Conservation (phyloP, 140 eudicot species). For the Bidens hawaiensis region DNA sequence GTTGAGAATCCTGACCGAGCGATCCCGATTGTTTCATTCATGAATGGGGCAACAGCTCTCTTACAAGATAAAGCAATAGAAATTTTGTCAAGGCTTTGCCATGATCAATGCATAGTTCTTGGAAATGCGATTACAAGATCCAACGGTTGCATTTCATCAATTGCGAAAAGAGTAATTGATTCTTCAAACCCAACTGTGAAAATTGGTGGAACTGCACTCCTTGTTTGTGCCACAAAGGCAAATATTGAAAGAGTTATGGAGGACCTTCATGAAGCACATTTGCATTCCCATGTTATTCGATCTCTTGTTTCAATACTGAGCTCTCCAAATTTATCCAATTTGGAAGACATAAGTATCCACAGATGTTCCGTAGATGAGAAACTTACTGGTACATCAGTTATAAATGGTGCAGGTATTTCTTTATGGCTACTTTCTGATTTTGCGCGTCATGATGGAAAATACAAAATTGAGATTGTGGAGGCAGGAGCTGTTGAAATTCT, state of each 20-base stretch:
- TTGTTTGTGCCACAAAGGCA: constrained; percentile 80
- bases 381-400: constrained; percentile 47
- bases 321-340: constrained; percentile 37
- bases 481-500: constrained; percentile 86
- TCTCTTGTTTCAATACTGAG: constrained; percentile 76
- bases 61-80: constrained; percentile 86
- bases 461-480: constrained; percentile 71
- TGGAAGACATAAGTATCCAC: constrained; percentile 51
- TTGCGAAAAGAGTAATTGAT: constrained; percentile 65
- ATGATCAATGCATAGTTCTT: constrained; percentile 54
- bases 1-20: constrained; percentile 71
- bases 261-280: constrained; percentile 54
- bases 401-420: constrained; percentile 65
- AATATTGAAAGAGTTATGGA: constrained; percentile 68
- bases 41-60: constrained; percentile 58
- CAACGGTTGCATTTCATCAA: constrained; percentile 62
- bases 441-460: constrained; percentile 66
- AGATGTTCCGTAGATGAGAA: constrained; percentile 45
- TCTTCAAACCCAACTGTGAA: constrained; percentile 52
- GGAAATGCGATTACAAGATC: constrained; percentile 61
- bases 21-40: constrained; percentile 70
- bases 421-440: constrained; percentile 86
- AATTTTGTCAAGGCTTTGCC: constrained; percentile 70
- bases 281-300: constrained; percentile 46
- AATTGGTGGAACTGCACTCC: constrained; percentile 90